Percentiles rank a stretch among this genome's conserved stretches.
These are phyloP conservation scores for Detonula confervacea DNA, from an alignment of 352 stramenopile genomes.

Conservation along the genomic window DNA sequence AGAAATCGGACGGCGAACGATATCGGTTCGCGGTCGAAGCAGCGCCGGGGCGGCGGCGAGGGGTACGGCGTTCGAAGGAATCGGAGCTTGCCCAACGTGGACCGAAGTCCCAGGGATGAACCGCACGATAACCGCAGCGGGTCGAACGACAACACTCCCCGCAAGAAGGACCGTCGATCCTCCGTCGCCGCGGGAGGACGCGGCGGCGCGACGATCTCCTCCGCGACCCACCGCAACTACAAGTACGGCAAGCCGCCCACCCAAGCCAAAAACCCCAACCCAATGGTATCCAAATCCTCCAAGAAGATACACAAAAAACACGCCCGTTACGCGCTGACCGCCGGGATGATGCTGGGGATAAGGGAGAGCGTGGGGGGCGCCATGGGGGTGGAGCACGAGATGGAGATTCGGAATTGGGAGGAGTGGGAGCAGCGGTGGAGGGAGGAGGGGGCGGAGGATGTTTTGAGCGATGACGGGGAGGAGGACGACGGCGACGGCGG, in stretches of 20 bases:
- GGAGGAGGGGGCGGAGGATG: too few relatives aligned
- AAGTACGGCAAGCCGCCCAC: conserved; percentile 36
- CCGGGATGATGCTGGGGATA: conserved; percentile 98
- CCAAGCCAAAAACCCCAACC: conserved; percentile 30
- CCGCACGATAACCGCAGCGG: too few relatives aligned
- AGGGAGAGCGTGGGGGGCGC: conserved; percentile 68
- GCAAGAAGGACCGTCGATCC: background rate
- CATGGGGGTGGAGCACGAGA: conserved; percentile 47
- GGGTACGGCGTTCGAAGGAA: too few relatives aligned
- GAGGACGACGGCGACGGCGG: background rate
- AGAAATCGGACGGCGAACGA: too few relatives aligned
- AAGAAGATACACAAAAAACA: conserved; percentile 85
- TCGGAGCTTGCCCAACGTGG: too few relatives aligned
- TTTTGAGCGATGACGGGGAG: conserved; percentile 1
- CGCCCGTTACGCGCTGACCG: conserved; percentile 93
- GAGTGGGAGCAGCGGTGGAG: conserved; percentile 2
- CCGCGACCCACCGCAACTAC: conserved; percentile 11
- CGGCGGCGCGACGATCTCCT: too few relatives aligned
- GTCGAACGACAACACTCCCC: too few relatives aligned
- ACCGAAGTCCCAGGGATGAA: too few relatives aligned
- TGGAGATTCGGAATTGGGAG: conserved; percentile 42
- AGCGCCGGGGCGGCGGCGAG: too few relatives aligned
- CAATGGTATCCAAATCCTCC: conserved; percentile 40
- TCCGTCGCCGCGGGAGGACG: background rate
- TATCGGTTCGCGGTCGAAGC: too few relatives aligned